Percentiles rank a stretch among this genome's conserved stretches.
phyloP scores from a whole-genome alignment of 345 rosid species.

The Salix brachista region DNA sequence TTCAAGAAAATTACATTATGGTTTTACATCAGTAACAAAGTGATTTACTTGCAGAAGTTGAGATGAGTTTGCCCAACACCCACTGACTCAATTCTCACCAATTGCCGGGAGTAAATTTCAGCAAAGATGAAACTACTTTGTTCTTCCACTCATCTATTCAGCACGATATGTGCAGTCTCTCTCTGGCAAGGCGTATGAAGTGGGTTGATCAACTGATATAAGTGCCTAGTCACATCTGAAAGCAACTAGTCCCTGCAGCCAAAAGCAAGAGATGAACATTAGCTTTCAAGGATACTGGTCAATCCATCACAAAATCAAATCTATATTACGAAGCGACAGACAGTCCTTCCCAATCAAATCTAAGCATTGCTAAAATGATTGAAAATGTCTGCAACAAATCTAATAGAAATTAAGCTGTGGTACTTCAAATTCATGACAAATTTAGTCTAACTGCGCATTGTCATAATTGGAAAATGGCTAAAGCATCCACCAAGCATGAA shows the following conservation, averaged over 20 bases:
- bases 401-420: neutral
- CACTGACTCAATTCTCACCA: neutral
- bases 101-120: neutral
- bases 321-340: neutral
- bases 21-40: neutral
- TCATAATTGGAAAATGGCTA: neutral
- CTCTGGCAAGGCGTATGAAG: neutral
- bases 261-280: neutral
- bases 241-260: neutral
- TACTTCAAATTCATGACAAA: neutral
- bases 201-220: neutral
- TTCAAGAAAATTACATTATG: neutral
- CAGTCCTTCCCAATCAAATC: neutral
- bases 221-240: neutral
- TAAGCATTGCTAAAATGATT: neutral
- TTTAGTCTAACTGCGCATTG: neutral
- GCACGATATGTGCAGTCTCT: neutral
- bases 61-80: neutral
- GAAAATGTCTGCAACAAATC: neutral
- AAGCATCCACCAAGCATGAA: neutral
- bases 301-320: neutral
- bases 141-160: neutral
- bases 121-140: neutral
- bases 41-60: neutral
- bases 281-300: neutral